Conservation (phyloP, 2,329 filamentous ascomycete genomes). For the Hymenoscyphus fraxineus region DNA sequence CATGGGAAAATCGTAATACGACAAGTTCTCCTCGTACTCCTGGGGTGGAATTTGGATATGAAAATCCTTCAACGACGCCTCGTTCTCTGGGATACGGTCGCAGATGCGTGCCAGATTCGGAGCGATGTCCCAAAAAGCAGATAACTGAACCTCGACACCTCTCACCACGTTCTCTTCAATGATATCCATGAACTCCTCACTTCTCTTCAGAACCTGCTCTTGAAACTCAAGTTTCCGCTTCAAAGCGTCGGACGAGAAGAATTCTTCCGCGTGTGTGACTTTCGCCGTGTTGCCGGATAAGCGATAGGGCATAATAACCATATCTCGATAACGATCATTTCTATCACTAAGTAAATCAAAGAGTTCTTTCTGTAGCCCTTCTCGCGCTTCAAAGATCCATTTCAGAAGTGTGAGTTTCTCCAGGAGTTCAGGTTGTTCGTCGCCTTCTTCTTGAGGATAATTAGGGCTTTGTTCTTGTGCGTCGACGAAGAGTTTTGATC, state of each 20-base stretch:
- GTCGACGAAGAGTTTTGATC: slow-evolving; percentile 68
- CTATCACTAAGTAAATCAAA: slow-evolving; percentile 82
- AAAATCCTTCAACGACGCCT: slow-evolving; percentile 47
- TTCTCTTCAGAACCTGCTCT: slow-evolving; percentile 67
- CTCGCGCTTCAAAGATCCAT: slow-evolving; percentile 95
- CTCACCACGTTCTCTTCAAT: slow-evolving; percentile 81
- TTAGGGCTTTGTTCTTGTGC: slow-evolving; percentile 64
- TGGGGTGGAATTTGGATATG: slow-evolving; percentile 70
- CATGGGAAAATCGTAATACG: slow-evolving; percentile 74
- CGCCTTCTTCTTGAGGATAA: slow-evolving; percentile 87
- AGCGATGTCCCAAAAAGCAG: slow-evolving; percentile 96
- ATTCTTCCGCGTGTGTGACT: slow-evolving; percentile 70
- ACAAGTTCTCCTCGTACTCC: slow-evolving; percentile 83
- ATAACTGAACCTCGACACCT: slow-evolving; percentile 86
- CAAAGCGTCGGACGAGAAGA: slow-evolving; percentile 75
- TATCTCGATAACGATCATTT: slow-evolving; percentile 79
- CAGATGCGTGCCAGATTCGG: slow-evolving; percentile 74
- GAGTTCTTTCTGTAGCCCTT: slow-evolving; percentile 77
- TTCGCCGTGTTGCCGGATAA: slow-evolving; percentile 75
- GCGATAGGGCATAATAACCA: slow-evolving; percentile 77
- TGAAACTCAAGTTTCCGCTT: slow-evolving; percentile 70
- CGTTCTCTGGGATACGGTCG: slow-evolving; percentile 68
- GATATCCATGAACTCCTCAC: slow-evolving; percentile 71
- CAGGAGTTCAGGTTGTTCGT: slow-evolving; percentile 87
- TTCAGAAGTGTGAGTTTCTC: slow-evolving; percentile 94